Percentiles rank a stretch among this genome's conserved stretches.
Evolutionary conservation across 805 yeast genomes (phyloP).

Genomic region (Wickerhamomyces queroliae): DNA sequence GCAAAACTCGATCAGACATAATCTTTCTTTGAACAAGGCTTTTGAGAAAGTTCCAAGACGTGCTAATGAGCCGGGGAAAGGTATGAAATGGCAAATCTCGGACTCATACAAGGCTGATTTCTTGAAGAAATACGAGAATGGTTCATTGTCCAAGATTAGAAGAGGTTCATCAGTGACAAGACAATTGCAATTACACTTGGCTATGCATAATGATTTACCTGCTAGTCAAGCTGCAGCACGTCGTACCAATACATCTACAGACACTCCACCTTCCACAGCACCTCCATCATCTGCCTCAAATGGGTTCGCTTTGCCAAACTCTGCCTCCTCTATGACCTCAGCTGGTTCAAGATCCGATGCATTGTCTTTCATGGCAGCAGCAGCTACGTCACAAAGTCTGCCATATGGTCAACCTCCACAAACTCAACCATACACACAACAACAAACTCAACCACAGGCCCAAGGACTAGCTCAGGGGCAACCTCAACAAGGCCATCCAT

Average conservation of each 20-base stretch:
- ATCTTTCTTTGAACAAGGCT: constrained; percentile 89
- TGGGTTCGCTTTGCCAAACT: constrained; percentile 10
- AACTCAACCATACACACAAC: constrained; percentile 3
- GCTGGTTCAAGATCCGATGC: constrained; percentile 4
- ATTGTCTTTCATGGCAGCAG: constrained; percentile 12
- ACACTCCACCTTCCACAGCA: constrained; percentile 23
- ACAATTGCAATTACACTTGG: constrained; percentile 71
- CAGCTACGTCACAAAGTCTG: constrained; percentile 5
- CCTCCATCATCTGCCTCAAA: constrained; percentile 23
- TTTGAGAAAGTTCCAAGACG: constrained; percentile 95
- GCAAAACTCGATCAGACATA: constrained; percentile 98
- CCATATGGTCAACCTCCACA: constrained; percentile 2
- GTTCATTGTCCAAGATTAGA: constrained; percentile 66
- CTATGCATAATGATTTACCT: constrained; percentile 36
- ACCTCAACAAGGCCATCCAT: constrained; percentile 3
- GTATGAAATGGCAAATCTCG: constrained; percentile 98
- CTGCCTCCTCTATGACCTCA: constrained; percentile 5
- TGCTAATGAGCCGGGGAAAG: constrained; percentile 96
- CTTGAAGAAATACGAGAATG: constrained; percentile 70
- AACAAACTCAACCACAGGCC: neutral
- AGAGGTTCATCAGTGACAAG: constrained; percentile 79
- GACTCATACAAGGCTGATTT: constrained; percentile 82
- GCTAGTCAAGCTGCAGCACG: constrained; percentile 19
- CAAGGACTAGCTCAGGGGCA: too few relatives aligned
- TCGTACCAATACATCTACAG: constrained; percentile 27